These are phyloP conservation scores for Torrubiella hemipterigena DNA, from an alignment of 2,329 filamentous ascomycete genomes.

Conservation along the genomic window DNA sequence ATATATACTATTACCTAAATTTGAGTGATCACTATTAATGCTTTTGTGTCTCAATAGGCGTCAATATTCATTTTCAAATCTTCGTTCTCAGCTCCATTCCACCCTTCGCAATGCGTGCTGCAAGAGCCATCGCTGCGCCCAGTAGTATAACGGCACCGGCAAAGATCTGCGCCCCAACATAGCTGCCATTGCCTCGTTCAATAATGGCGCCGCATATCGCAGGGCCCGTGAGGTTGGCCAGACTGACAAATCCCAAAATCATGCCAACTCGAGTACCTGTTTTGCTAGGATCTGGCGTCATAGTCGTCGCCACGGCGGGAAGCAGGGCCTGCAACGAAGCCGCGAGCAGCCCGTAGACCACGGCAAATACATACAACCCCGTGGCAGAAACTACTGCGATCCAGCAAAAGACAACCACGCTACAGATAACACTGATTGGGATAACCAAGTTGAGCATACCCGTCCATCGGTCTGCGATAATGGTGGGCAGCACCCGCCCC, in stretches of 20 bases:
- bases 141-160: slow-evolving; percentile 41
- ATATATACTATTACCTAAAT: too few species aligned
- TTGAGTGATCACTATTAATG: too few species aligned
- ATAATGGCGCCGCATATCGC: slow-evolving; percentile 13
- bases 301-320: slow-evolving; percentile 33
- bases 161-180: slow-evolving; percentile 26
- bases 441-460: slow-evolving; percentile 41
- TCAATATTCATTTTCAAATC: slow-evolving; percentile 1
- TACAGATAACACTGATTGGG: slow-evolving; percentile 15
- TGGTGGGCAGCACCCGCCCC: slow-evolving; percentile 34
- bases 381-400: slow-evolving; percentile 10
- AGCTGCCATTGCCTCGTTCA: slow-evolving; percentile 5
- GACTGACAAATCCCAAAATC: slow-evolving; percentile 19
- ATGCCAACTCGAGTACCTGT: slow-evolving; percentile 22
- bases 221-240: slow-evolving; percentile 16
- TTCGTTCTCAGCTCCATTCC: slow-evolving; percentile 4
- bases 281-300: slow-evolving; percentile 18
- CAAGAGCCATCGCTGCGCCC: slow-evolving; percentile 32
- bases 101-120: slow-evolving; percentile 30
- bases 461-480: slow-evolving; percentile 32
- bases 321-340: slow-evolving; percentile 39
- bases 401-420: slow-evolving; percentile 18
- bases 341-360: slow-evolving; percentile 37
- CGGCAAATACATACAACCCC: slow-evolving; percentile 15
- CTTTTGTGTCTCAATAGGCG: too few species aligned